Evolutionary conservation across 2,329 filamentous ascomycete genomes (phyloP).

Genomic region (Pestalotiopsis sp.): DNA sequence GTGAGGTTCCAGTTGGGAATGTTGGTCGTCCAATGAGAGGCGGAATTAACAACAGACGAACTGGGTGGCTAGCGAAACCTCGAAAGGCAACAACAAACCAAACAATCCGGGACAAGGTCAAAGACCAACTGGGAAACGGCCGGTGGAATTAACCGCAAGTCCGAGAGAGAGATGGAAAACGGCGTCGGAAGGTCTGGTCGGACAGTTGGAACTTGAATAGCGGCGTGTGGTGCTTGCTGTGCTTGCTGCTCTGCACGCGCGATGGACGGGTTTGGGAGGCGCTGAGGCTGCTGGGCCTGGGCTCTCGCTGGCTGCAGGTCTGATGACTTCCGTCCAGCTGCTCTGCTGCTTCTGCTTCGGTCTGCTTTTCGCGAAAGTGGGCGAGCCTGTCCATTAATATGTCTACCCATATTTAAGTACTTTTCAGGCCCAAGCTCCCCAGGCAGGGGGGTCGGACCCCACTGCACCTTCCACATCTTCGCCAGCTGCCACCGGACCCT

Average conservation of each 20-base stretch:
- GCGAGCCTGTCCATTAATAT: conserved; percentile 21
- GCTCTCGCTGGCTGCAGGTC: conserved; percentile 17
- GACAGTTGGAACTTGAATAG: no score
- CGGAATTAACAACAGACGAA: not conserved
- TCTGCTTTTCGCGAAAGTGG: conserved; percentile 19
- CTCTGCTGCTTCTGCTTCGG: not conserved
- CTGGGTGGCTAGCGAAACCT: no score
- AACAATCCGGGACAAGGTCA: no score
- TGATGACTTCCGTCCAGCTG: conserved; percentile 16
- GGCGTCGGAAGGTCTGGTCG: no score
- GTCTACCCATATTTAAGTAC: conserved; percentile 20
- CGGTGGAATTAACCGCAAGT: no score
- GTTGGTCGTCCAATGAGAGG: not conserved
- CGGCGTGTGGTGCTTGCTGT: no score
- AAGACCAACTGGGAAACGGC: no score
- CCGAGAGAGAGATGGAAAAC: no score
- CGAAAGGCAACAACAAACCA: no score
- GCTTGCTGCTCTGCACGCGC: no score
- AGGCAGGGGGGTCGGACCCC: conserved; percentile 3
- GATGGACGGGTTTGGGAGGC: not conserved
- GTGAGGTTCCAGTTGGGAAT: not conserved
- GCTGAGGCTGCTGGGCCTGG: conserved; percentile 6
- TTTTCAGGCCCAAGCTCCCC: conserved; percentile 13
- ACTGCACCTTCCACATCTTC: not conserved
- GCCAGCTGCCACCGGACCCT: conserved; percentile 13